Evolutionary conservation across 495 filamentous ascomycete species (phyloP).

Genomic region (Penicillium atrosanguineum): DNA sequence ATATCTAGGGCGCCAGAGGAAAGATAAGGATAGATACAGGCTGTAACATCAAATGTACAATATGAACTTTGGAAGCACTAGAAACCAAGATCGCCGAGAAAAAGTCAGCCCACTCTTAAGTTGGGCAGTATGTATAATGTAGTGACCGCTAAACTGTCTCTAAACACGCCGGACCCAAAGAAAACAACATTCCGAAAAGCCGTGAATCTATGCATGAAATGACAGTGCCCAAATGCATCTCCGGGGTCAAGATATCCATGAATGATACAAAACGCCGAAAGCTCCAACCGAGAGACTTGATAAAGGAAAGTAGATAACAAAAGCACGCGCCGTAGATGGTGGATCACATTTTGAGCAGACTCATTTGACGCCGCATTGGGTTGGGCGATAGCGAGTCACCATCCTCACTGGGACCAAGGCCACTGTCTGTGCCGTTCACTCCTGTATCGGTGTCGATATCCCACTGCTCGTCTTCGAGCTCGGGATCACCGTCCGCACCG

Average conservation of each 20-base stretch:
- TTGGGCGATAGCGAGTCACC: slow-evolving; percentile 61
- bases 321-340: neutral
- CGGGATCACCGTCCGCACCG: slow-evolving; percentile 29
- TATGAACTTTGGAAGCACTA: neutral
- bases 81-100: neutral
- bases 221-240: neutral
- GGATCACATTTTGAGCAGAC: slow-evolving; percentile 49
- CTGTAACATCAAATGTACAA: too few relatives aligned
- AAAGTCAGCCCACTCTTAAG: neutral
- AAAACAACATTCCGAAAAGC: neutral
- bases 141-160: slow-evolving; percentile 17
- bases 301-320: neutral
- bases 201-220: slow-evolving; percentile 16
- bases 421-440: slow-evolving; percentile 51
- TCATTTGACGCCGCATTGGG: slow-evolving; percentile 67
- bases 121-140: slow-evolving; percentile 6
- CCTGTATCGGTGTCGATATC: slow-evolving; percentile 83
- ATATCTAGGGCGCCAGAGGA: too few relatives aligned
- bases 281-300: neutral
- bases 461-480: slow-evolving; percentile 48
- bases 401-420: slow-evolving; percentile 54
- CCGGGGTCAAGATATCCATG: slow-evolving; percentile 1
- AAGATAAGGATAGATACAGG: too few relatives aligned
- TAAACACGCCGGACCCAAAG: neutral
- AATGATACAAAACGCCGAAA: slow-evolving; percentile 1